Conservation (phyloP, 225 moss, liverwort and hornwort genomes). For the Straminergon stramineum region DNA sequence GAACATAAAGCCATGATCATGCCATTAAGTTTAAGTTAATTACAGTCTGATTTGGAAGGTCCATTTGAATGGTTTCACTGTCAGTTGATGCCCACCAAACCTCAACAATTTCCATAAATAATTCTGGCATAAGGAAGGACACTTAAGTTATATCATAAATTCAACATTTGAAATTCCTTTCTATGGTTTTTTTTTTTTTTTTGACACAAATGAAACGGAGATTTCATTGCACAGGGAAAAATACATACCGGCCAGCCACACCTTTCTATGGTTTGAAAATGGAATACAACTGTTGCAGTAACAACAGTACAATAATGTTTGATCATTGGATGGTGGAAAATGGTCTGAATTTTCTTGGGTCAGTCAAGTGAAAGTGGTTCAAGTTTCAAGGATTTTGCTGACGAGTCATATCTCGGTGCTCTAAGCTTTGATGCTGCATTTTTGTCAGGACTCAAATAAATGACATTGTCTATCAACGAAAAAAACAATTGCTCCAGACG, state of each 20-base stretch:
- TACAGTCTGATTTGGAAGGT: neutral
- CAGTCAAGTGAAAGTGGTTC: neutral
- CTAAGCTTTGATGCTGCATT: neutral
- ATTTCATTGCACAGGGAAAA: too few species aligned
- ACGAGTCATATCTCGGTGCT: slow-evolving; percentile 13
- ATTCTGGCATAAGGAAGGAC: neutral
- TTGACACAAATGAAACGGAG: too few species aligned
- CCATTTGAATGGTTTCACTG: neutral
- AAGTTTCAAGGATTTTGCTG: neutral
- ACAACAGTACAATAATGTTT: too few species aligned
- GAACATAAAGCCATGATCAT: neutral
- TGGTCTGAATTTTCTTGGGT: neutral
- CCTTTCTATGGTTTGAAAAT: too few species aligned
- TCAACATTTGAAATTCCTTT: neutral
- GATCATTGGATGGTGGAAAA: too few species aligned
- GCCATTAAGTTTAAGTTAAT: neutral
- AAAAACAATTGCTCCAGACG: accelerated
- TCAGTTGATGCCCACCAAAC: neutral
- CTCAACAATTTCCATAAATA: neutral
- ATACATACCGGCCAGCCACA: too few species aligned
- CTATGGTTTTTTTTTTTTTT: too few species aligned
- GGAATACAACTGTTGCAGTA: too few species aligned
- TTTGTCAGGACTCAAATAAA: neutral
- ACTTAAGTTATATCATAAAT: neutral
- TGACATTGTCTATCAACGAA: neutral